A percentile compares a stretch with the other conserved stretches of the same genome.
phyloP scores from a whole-genome alignment of 805 yeast species.

The Cyberlindnera euphorbiiphila region DNA sequence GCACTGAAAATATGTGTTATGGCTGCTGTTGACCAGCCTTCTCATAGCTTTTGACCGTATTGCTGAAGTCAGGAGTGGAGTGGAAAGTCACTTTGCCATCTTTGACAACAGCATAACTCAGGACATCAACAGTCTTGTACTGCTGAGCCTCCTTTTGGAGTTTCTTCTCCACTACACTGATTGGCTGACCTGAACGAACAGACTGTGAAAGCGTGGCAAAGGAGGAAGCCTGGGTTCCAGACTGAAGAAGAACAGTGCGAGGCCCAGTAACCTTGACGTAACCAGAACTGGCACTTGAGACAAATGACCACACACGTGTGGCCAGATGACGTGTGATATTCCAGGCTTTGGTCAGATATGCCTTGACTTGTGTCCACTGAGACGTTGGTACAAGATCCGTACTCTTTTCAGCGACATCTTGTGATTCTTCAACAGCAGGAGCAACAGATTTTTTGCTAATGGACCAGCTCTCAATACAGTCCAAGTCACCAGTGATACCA shows the following conservation, averaged over 20 bases:
- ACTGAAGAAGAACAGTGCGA: conserved; percentile 23
- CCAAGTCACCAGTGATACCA: conserved; percentile 41
- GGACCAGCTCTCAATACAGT: conserved; percentile 10
- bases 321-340: not conserved
- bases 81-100: conserved; percentile 40
- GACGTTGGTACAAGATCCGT: not conserved
- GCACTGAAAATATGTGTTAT: too few species aligned
- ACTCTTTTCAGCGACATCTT: not conserved
- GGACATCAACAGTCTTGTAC: conserved; percentile 37
- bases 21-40: conserved; percentile 2
- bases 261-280: conserved; percentile 55
- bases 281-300: conserved; percentile 1
- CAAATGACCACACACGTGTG: not conserved
- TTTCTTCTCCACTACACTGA: conserved; percentile 14
- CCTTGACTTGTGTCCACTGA: conserved; percentile 2
- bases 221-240: conserved; percentile 8
- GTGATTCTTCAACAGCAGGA: not conserved
- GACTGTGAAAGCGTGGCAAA: not conserved
- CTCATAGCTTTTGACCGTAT: conserved; percentile 34
- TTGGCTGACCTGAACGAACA: conserved; percentile 5
- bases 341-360: not conserved
- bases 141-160: conserved; percentile 4
- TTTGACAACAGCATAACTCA: conserved; percentile 44
- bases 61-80: conserved; percentile 40
- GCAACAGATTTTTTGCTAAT: not conserved